Evolutionary conservation across 2,329 filamentous ascomycete species (phyloP).

Genomic region (Leptographium flavum): DNA sequence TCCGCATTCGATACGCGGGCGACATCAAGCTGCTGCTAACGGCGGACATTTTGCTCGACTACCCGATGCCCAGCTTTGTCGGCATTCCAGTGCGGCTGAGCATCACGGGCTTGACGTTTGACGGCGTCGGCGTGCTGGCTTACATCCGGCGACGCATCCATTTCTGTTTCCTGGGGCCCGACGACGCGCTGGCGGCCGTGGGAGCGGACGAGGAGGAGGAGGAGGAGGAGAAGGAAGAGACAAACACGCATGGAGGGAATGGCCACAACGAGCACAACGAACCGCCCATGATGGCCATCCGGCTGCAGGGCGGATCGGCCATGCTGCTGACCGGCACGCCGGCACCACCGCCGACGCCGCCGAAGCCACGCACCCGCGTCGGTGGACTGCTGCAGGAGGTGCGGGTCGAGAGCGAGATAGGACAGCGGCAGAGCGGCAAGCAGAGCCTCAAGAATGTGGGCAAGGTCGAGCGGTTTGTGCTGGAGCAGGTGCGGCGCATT

Average conservation of each 20-base stretch:
- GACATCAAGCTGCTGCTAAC: constrained; percentile 80
- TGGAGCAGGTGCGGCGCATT: constrained; percentile 91
- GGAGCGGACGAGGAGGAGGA: constrained; percentile 28
- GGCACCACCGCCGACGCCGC: background rate
- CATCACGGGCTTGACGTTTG: constrained; percentile 88
- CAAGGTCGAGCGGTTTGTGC: constrained; percentile 93
- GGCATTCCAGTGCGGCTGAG: constrained; percentile 88
- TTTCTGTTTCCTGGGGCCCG: constrained; percentile 86
- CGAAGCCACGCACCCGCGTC: constrained; percentile 20
- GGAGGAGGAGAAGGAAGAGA: constrained; percentile 11
- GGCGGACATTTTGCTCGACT: constrained; percentile 89
- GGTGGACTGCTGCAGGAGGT: constrained; percentile 84
- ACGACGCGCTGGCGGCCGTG: constrained; percentile 70
- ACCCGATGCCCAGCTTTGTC: constrained; percentile 96
- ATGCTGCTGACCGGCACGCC: background rate
- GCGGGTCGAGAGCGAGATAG: constrained; percentile 93
- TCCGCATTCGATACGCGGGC: constrained; percentile 78
- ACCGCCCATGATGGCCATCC: background rate
- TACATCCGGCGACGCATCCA: constrained; percentile 81
- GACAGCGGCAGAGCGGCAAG: constrained; percentile 77
- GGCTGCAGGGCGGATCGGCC: background rate
- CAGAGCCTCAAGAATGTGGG: constrained; percentile 96
- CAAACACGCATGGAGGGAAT: constrained; percentile 19
- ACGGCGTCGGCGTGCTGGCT: constrained; percentile 83
- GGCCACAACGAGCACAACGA: constrained; percentile 6